Base-by-base conservation (phyloP, 371 early-diverging fungal species). In the Conidiobolus incongruus region DNA sequence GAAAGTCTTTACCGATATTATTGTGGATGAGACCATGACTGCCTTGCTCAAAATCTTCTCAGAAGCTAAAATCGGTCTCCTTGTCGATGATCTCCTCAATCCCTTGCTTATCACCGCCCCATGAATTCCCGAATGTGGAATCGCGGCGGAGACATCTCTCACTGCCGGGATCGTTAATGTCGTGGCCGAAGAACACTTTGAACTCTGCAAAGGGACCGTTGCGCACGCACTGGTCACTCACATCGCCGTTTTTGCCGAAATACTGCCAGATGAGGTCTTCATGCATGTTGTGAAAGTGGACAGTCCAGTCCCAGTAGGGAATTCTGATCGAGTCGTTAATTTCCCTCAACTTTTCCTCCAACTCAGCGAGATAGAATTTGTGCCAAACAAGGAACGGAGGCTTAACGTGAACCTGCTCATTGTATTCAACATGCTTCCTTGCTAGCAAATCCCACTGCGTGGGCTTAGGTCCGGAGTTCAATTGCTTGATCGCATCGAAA, bases 311-410 rank as follows among this genome's bases (percentile, higher is more conserved):
- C 47, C 47, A 47, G 19, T 40, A 47, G 7, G 47, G 40, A 4
- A 47, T 30, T 15, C 26, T 22, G 8, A 47, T 24, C 4, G 11
- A 24, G 13, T 11, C 5, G 28, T 47, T 40, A 28, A 47, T 47
- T 6, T 40, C 32, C 24, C 21, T 29, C 22, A 47, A 26, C n/a
- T 31, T 21, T 10, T 6, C 7, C 21, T 47, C 47, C 4, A 47
- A 26, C 2, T 23, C 35, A 15, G 19, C 21, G 15, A 47, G 23
- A 34, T 33, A 47, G n/a, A 21, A 31, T 10, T 40, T 40, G 33
- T 47, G 47, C 47, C 47, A 47, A 26, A 40, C 24, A 7, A 47
- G 26, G 26, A 47, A 47, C 13, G 31, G 22, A 24, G 47, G 33
- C 16, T 36, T 36, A 0, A 20, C 17, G 24, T 47, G 47, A 21